Base-by-base conservation (phyloP, 495 filamentous ascomycete genomes). In the Talaromyces liani region DNA sequence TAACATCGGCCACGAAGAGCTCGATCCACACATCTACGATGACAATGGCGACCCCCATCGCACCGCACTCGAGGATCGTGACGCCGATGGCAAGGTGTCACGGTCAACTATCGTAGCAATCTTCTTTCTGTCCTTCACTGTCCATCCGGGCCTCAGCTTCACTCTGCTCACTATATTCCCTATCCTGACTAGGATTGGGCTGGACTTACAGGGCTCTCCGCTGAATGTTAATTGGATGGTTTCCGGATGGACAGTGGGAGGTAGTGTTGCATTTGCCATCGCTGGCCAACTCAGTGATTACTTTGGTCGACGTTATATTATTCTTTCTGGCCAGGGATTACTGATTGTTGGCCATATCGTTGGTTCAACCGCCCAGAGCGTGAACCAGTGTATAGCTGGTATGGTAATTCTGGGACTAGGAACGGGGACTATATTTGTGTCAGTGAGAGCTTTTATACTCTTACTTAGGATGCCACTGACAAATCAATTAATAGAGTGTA, bases 261-360 rank as follows among this genome's bases (percentile, higher is more conserved):
- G 54, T 9, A 57, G 54, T 10, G 54, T 57, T 57, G 54, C 54
- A 24, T 57, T 57, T 57, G 54, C 54, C 5, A 57, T 57, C 18
- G 54, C 54, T 7, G 54, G 54, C 54, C 54, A 57, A n/a, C 54
- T 57, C 54, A 57, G 54, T 57, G 54, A 57, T 24, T 57, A 57
- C 54, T 57, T 57, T 57, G 54, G 54, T 31, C 54, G 54, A 22
- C 54, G 54, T 0, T 22, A 57, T 57, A 57, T 57, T 24, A 27
- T 57, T 29, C 54, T 57, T 31, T 22, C n/a, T 31, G 54, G 54
- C 22, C 54, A 57, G 54, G 54, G 14, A 16, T 31, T 57, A 57
- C 24, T 57, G 54, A 29, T 57, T 24, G 6, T 57, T 57, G 54
- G 54, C 16, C 54, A 57, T 57, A 22, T 57, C 0, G 27, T 57